Base-by-base conservation (phyloP, 371 early-diverging fungal species). In the Mucor sp. region DNA sequence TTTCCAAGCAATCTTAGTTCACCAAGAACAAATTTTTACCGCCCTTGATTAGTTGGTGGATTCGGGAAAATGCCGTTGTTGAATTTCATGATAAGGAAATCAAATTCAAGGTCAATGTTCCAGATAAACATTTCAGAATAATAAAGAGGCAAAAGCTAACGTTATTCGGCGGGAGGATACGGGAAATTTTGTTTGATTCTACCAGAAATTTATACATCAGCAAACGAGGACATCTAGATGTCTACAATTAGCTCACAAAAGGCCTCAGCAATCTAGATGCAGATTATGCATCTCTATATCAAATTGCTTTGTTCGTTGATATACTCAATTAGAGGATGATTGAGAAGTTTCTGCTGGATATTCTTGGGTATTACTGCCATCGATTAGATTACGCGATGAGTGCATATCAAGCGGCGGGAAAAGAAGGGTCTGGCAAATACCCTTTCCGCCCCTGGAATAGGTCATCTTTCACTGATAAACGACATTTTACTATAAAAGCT, bases 341-440 rank as follows among this genome's bases (percentile, higher is more conserved):
- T 27, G 17, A 41, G 17, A 17, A 17, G 14, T 4, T 2, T 9
- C 17, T 21, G 6, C 27, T 27, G 25, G 12, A 53, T 11, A 25
- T 23, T 53, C 15, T 53, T 15, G 14, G 15, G 1, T 11, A 47
- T 47, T 47, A 47, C 53, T 53, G 27, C 25, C 32, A 57, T 57
- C 57, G 57, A 57, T 57, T 32, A 57, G 57, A 57, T 53, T 53
- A 57, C 57, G 57, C 57, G 57, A 58, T 15, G 21, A 17, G 9
- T 9, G 9, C 35, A 58, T 32, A 33, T 57, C 41, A 30, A 44
- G 30, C 47, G 58, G 33, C 65, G 65, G 65, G 65, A 65, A 65
- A 65, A 47, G 58, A 65, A 65, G 65, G 65, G 65, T 65, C 65
- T 65, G 65, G 27, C 65, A 19, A 58, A 63, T 55, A 32, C 47